Evolutionary conservation across 495 filamentous ascomycete species (phyloP).

Genomic region (Penicillium odoratum): DNA sequence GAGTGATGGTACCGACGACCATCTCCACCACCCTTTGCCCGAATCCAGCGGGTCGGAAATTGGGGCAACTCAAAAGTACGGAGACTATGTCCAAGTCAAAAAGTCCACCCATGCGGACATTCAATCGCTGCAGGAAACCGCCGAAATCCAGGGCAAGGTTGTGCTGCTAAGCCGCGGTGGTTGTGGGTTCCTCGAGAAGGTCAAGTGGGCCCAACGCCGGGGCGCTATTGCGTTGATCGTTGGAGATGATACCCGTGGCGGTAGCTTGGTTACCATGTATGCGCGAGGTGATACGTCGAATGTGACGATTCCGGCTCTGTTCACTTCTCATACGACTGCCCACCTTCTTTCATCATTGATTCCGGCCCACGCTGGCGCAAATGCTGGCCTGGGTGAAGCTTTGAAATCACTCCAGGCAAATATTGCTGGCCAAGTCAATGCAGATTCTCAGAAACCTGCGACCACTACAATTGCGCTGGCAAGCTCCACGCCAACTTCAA

Average conservation of each 20-base stretch:
- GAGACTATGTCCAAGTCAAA: slow-evolving; percentile 45
- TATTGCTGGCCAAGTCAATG: slow-evolving; percentile 20
- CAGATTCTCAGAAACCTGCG: slow-evolving; percentile 21
- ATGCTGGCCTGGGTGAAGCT: slow-evolving; percentile 53
- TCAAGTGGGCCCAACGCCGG: slow-evolving; percentile 90
- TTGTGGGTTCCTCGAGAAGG: slow-evolving; percentile 96
- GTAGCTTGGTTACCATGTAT: slow-evolving; percentile 91
- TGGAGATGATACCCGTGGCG: slow-evolving; percentile 86
- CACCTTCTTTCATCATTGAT: slow-evolving; percentile 90
- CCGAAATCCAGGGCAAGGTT: slow-evolving; percentile 91
- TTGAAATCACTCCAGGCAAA: slow-evolving; percentile 25
- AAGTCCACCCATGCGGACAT: slow-evolving; percentile 79
- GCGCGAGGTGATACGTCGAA: slow-evolving; percentile 93
- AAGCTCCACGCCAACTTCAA: slow-evolving; percentile 29
- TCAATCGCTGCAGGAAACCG: slow-evolving; percentile 88
- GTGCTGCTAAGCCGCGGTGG: slow-evolving; percentile 88
- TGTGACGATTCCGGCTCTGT: slow-evolving; percentile 87
- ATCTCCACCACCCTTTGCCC: slow-evolving; percentile 70
- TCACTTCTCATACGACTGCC: slow-evolving; percentile 93
- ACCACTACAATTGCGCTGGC: slow-evolving; percentile 27
- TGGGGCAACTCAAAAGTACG: slow-evolving; percentile 34
- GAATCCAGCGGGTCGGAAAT: slow-evolving; percentile 41
- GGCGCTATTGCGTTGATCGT: slow-evolving; percentile 90
- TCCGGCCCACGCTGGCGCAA: slow-evolving; percentile 63
- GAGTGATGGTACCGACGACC: slow-evolving; percentile 89